Percentiles rank a stretch among this genome's conserved stretches.
These are phyloP conservation scores for Bacterosira constricta DNA, from an alignment of 108 stramenopile genomes.

Conservation along the genomic window DNA sequence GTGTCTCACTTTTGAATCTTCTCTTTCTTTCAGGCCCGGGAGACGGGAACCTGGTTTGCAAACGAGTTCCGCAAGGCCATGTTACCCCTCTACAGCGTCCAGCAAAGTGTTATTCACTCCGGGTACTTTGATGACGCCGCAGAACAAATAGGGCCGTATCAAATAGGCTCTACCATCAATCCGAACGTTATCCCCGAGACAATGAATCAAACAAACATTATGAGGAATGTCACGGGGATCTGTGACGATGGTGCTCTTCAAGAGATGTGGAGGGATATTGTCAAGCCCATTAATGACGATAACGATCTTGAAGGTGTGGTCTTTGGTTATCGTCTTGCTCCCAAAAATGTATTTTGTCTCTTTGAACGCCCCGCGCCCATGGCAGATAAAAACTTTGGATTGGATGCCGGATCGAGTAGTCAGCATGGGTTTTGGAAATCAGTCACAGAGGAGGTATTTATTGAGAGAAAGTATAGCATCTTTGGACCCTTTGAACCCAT, in stretches of 20 bases:
- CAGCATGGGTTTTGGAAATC: constrained; percentile 7
- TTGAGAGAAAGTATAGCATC: constrained; percentile 29
- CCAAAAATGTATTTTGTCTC: constrained; percentile 33
- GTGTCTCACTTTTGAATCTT: too few relatives aligned
- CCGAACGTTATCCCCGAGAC: neutral
- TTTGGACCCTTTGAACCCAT: constrained; percentile 36
- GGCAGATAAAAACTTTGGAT: constrained; percentile 15
- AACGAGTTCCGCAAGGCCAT: constrained; percentile 36
- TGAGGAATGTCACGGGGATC: constrained; percentile 36
- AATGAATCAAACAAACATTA: neutral
- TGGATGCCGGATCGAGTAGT: constrained; percentile 23
- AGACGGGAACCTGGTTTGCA: constrained; percentile 33
- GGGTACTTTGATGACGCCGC: constrained; percentile 24
- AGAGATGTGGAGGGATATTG: constrained; percentile 16
- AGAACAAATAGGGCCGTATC: constrained; percentile 23
- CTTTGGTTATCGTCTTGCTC: constrained; percentile 37
- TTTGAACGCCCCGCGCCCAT: constrained; percentile 11
- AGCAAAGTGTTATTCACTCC: constrained; percentile 36
- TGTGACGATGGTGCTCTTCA: constrained; percentile 18
- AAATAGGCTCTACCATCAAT: too few relatives aligned
- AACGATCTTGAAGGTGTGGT: constrained; percentile 34
- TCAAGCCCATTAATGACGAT: constrained; percentile 27
- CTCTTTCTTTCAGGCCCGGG: constrained; percentile 32
- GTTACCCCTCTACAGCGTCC: constrained; percentile 38
- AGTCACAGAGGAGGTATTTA: neutral